Evolutionary conservation across 805 yeast species (phyloP).

Genomic region (Ogataea trehalophila): DNA sequence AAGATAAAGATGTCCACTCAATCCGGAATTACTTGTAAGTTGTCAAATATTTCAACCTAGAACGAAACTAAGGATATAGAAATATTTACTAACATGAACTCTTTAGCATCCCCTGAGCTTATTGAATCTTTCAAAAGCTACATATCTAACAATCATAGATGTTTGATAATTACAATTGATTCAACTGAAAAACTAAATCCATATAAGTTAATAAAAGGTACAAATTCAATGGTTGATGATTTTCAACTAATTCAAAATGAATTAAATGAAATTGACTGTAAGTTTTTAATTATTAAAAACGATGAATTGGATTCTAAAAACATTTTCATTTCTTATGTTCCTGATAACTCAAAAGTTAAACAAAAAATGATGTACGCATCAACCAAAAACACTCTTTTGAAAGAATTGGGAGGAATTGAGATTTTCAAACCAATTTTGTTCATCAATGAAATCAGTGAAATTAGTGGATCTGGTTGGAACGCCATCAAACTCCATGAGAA

Average conservation of each 20-base stretch:
- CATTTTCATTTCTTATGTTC: constrained; percentile 77
- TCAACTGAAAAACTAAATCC: constrained; percentile 30
- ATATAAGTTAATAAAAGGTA: constrained; percentile 27
- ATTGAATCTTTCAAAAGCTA: constrained; percentile 40
- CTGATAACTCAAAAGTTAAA: constrained; percentile 78
- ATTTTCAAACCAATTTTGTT: constrained; percentile 46
- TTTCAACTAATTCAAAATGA: constrained; percentile 30
- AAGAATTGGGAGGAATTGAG: constrained; percentile 58
- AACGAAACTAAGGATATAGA: neutral
- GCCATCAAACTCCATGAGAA: constrained; percentile 33
- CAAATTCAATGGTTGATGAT: constrained; percentile 30
- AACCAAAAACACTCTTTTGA: constrained; percentile 69
- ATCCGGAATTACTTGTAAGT: constrained; percentile 50
- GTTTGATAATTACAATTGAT: constrained; percentile 24
- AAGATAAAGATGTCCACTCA: constrained; percentile 52
- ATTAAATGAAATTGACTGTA: constrained; percentile 37
- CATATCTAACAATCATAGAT: constrained; percentile 28
- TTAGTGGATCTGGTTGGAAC: constrained; percentile 45
- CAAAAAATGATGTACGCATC: constrained; percentile 93
- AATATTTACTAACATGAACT: constrained; percentile 7
- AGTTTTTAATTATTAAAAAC: constrained; percentile 45
- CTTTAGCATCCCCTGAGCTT: constrained; percentile 38
- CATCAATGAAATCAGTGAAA: constrained; percentile 54
- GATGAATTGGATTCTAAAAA: constrained; percentile 25
- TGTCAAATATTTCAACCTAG: constrained; percentile 8